Evolutionary conservation across 2,329 filamentous ascomycete genomes (phyloP).

Genomic region (Ploettnerulaceae sp.): DNA sequence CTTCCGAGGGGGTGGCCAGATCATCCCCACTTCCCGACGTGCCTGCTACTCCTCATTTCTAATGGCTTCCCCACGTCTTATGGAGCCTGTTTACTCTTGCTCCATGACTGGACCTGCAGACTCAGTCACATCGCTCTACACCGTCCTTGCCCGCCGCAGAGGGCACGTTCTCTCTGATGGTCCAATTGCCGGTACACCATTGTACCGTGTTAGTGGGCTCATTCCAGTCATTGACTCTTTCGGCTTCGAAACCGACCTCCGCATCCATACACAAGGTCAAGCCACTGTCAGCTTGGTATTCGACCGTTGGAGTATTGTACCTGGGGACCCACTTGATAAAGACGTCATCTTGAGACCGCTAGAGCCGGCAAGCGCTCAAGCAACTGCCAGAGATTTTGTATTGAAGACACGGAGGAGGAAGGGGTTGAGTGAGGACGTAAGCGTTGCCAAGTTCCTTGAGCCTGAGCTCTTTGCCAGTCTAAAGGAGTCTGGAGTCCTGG

Average conservation of each 20-base stretch:
- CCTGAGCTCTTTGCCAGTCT: conserved; percentile 85
- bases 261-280: conserved; percentile 92
- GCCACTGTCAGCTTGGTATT: conserved; percentile 89
- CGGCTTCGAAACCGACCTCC: conserved; percentile 93
- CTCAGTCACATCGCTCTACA: conserved; percentile 84
- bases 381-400: conserved; percentile 91
- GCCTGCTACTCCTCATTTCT: conserved; percentile 95
- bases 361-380: conserved; percentile 82
- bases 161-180: conserved; percentile 94
- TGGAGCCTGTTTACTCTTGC: conserved; percentile 93
- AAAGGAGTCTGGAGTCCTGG: conserved; percentile 83
- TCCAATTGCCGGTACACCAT: conserved; percentile 86
- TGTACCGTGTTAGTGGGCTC: conserved; percentile 86
- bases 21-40: conserved; percentile 89
- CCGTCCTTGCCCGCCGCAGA: conserved; percentile 78
- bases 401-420: conserved; percentile 92
- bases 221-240: conserved; percentile 97
- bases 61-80: conserved; percentile 91
- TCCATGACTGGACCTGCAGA: conserved; percentile 91
- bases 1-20: conserved; percentile 90
- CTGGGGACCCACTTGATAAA: conserved; percentile 88
- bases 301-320: conserved; percentile 93
- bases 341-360: conserved; percentile 77
- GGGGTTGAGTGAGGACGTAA: conserved; percentile 91
- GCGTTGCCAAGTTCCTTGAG: conserved; percentile 93